Percentiles rank a stretch among this genome's conserved stretches.
phyloP scores from a whole-genome alignment of 1,284 basidiomycete genomes.

The Apiotrichum siamense region DNA sequence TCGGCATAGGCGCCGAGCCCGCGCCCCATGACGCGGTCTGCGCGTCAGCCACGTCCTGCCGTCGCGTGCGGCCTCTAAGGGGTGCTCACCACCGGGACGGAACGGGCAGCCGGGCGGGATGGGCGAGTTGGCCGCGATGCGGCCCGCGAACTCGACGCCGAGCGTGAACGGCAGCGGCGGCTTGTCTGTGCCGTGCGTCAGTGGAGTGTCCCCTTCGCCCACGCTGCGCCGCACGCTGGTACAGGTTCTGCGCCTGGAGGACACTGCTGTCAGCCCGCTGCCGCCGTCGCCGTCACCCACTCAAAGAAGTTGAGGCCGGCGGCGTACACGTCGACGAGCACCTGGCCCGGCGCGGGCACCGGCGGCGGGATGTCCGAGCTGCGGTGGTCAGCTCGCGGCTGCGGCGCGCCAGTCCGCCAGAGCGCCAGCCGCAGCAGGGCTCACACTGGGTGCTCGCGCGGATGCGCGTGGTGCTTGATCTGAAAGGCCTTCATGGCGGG shows the following conservation, averaged over 20 bases:
- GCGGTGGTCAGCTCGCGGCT: not conserved
- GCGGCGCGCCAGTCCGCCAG: not conserved
- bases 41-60: not conserved
- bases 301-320: conserved; percentile 44
- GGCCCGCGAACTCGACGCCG: conserved; percentile 80
- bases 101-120: conserved; percentile 77
- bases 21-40: conserved; percentile 82
- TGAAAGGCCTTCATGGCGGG: conserved; percentile 71
- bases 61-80: too few species aligned
- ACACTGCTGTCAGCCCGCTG: conserved; percentile 48
- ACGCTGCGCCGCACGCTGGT: conserved; percentile 64
- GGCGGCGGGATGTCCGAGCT: conserved; percentile 56
- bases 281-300: conserved; percentile 14
- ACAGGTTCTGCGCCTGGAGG: conserved; percentile 78
- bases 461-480: conserved; percentile 67
- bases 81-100: conserved; percentile 55
- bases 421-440: not conserved
- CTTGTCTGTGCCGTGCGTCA: conserved; percentile 47
- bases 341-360: conserved; percentile 54
- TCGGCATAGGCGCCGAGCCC: conserved; percentile 72
- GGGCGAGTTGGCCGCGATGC: conserved; percentile 64
- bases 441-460: conserved; percentile 45
- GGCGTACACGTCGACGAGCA: conserved; percentile 71
- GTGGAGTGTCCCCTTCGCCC: too few species aligned
- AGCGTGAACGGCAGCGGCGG: conserved; percentile 76